Evolutionary conservation across 164 flowering plant species (phyloP).

Genomic region (Stephania japonica): DNA sequence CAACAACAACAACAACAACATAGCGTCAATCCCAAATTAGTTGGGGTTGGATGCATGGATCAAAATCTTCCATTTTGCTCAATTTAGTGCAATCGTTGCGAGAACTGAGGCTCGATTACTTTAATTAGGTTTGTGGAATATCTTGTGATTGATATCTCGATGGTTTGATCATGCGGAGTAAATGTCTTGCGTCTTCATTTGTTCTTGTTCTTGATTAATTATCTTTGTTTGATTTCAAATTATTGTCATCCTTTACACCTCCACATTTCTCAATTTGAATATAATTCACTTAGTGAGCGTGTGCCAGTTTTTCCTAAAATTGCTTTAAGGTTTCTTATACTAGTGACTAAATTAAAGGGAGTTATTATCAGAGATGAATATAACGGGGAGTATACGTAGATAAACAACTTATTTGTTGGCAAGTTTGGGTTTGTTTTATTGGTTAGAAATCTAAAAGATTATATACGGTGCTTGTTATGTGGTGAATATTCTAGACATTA

Average conservation of each 20-base stretch:
- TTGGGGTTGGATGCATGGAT: no score
- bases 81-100: no score
- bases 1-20: no score
- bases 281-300: background rate
- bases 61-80: no score
- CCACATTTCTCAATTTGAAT: background rate
- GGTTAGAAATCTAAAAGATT: background rate
- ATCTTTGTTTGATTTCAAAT: background rate
- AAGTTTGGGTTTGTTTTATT: no score
- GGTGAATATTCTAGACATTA: background rate
- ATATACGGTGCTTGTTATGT: background rate
- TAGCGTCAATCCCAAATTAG: no score
- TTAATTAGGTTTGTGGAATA: background rate
- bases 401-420: no score
- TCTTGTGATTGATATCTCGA: background rate
- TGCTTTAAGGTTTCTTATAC: no score
- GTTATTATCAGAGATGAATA: no score
- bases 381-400: no score
- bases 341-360: no score
- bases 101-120: no score
- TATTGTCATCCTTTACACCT: background rate
- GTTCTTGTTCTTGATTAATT: background rate
- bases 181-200: background rate
- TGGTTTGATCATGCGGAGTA: background rate
- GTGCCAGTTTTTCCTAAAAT: background rate